Base-by-base conservation (phyloP, 805 yeast genomes). In the Myxozyma monticola region DNA sequence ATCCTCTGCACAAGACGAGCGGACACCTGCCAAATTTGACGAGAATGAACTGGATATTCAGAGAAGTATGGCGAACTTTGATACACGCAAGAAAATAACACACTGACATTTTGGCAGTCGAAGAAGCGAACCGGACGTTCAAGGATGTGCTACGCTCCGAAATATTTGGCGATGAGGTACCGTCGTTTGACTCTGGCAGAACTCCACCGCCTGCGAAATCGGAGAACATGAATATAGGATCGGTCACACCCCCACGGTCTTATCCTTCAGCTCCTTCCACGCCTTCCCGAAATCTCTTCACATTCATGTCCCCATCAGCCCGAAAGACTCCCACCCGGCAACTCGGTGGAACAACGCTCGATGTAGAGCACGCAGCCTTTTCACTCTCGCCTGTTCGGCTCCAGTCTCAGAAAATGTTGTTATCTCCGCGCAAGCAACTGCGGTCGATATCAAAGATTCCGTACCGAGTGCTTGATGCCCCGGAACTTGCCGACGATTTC, bases 381-480 rank as follows among this genome's bases (percentile, higher is more conserved):
- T 84, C 95, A 1, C 67, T 84, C 24, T 84, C 95, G 1, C 96
- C 96, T 0, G 96, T 91, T 30, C 76, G 98, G 44, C 85, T 85
- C 50, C 98, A 90, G 59, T 81, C 91, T 1, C 96, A 90, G 61
- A 77, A 80, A 60, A 68, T 90, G 22, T 72, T 93, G 37, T 69
- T 90, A 43, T 83, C 91, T 1, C 97, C 97, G 0, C 83, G 85
- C 49, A 88, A 84, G 68, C 84, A 81, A 62, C 80, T 85, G 1
- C 71, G 99, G 38, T 77, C 79, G 26, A 86, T 93, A 18, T 76
- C 93, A 2, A 87, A 85, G 63, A 87, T 89, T 0, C 98, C 99
- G 0, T 89, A 85, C 63, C 76, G 96, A 48, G 97, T 91, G 4
- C 76, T 91, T 37, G 99, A 91, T 70, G 99, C 99, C 0, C 99